A percentile compares a stretch with the other conserved stretches of the same genome.
Conservation (phyloP, 1,284 basidiomycete genomes). For the Hemileia vastatrix region DNA sequence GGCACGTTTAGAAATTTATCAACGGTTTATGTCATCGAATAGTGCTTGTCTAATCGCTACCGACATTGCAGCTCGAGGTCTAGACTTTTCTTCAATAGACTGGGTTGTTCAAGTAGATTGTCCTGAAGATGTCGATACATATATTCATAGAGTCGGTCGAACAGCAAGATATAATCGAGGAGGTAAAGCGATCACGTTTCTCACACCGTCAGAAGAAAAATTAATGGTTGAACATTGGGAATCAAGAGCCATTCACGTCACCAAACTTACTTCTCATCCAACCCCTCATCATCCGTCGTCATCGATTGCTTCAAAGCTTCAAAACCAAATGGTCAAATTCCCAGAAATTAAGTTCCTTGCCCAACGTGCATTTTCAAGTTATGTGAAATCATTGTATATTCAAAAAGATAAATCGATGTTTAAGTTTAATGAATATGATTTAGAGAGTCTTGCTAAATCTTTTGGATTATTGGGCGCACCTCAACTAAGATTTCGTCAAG, state of each 20-base stretch:
- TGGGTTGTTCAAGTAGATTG: slow-evolving; percentile 98
- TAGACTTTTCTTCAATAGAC: slow-evolving; percentile 93
- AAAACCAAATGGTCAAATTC: slow-evolving; percentile 87
- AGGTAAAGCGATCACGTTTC: slow-evolving; percentile 73
- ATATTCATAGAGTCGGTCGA: slow-evolving; percentile 91
- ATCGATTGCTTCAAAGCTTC: slow-evolving; percentile 77
- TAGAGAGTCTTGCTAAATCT: slow-evolving; percentile 74
- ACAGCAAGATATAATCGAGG: slow-evolving; percentile 88
- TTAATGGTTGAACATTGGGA: slow-evolving; percentile 67
- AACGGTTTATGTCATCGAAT: slow-evolving; percentile 66
- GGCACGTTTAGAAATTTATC: slow-evolving; percentile 70
- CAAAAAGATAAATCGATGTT: slow-evolving; percentile 93
- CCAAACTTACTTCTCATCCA: slow-evolving; percentile 78
- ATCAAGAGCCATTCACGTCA: slow-evolving; percentile 63
- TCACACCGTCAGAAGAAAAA: slow-evolving; percentile 82
- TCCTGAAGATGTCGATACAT: slow-evolving; percentile 95
- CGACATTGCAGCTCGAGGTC: slow-evolving; percentile 91
- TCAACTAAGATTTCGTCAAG: slow-evolving; percentile 79
- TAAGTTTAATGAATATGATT: slow-evolving; percentile 70
- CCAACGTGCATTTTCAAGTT: slow-evolving; percentile 89
- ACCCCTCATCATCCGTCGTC: slow-evolving; percentile 84
- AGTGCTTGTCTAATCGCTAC: slow-evolving; percentile 82
- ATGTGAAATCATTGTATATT: slow-evolving; percentile 81
- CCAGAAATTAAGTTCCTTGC: slow-evolving; percentile 96
- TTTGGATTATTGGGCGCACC: slow-evolving; percentile 89